phyloP scores from a whole-genome alignment of 805 yeast species.

The Torulaspora gathmanii region DNA sequence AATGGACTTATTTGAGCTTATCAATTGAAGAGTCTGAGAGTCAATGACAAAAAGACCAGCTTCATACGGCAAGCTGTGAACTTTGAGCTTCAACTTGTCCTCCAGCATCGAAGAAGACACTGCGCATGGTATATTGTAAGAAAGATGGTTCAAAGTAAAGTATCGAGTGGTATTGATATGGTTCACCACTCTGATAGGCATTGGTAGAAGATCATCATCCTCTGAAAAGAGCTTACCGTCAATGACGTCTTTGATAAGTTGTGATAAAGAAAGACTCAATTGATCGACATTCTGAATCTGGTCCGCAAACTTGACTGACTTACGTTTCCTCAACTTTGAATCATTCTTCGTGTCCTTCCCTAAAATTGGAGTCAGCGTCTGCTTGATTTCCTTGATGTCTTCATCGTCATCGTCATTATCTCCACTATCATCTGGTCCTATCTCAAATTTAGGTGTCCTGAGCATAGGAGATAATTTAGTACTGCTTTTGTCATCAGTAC shows the following conservation, averaged over 20 bases:
- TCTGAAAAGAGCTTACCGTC: constrained; percentile 22
- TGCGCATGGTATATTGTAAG: constrained; percentile 65
- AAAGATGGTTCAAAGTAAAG: constrained; percentile 50
- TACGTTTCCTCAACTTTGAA: constrained; percentile 9
- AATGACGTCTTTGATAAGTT: constrained; percentile 29
- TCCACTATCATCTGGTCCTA: constrained; percentile 45
- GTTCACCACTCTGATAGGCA: constrained; percentile 39
- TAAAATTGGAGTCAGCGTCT: background rate
- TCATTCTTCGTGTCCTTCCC: background rate
- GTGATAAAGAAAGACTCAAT: constrained; percentile 29
- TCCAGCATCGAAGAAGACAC: constrained; percentile 55
- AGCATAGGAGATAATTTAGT: background rate
- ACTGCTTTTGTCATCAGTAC: constrained; percentile 1
- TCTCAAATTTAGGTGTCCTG: constrained; percentile 45
- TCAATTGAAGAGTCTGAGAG: constrained; percentile 43
- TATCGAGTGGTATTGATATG: constrained; percentile 56
- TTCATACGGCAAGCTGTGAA: constrained; percentile 77
- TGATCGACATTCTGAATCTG: constrained; percentile 24
- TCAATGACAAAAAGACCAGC: constrained; percentile 79
- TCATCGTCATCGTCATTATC: constrained; percentile 2
- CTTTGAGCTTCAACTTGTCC: constrained; percentile 50
- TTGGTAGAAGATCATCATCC: constrained; percentile 32
- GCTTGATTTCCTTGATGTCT: background rate
- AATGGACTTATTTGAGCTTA: constrained; percentile 76
- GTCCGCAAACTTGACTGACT: constrained; percentile 30